Conservation (phyloP, 2,329 filamentous ascomycete genomes). For the Aspergillus sp. region DNA sequence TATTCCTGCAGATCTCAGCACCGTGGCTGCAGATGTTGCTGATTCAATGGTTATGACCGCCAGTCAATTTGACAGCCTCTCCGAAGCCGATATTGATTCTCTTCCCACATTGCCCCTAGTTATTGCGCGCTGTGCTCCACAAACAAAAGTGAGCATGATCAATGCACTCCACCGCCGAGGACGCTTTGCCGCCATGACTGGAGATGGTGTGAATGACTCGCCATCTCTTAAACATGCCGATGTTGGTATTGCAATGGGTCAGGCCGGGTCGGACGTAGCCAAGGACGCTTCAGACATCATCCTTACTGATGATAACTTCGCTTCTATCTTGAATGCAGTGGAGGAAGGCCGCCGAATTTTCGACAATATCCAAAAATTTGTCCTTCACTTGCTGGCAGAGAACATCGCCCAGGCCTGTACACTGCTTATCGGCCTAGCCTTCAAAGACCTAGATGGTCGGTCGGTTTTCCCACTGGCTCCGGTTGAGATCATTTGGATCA, state of each 20-base stretch:
- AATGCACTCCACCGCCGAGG: constrained; percentile 53
- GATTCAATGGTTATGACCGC: constrained; percentile 67
- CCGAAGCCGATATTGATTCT: constrained; percentile 63
- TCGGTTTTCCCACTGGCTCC: constrained; percentile 83
- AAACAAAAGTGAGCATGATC: constrained; percentile 79
- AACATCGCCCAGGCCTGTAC: constrained; percentile 81
- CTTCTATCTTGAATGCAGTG: constrained; percentile 75
- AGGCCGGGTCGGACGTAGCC: constrained; percentile 73
- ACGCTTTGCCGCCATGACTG: constrained; percentile 78
- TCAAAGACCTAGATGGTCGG: constrained; percentile 63
- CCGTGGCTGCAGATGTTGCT: constrained; percentile 56
- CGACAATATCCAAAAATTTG: constrained; percentile 84
- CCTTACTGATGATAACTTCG: constrained; percentile 79
- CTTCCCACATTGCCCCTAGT: constrained; percentile 51
- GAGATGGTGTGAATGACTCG: constrained; percentile 82
- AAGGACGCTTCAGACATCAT: constrained; percentile 62
- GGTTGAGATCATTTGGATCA: constrained; percentile 87
- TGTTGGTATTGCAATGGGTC: constrained; percentile 82
- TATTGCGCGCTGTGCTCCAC: constrained; percentile 53
- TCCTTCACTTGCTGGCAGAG: constrained; percentile 69
- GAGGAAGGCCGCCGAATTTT: constrained; percentile 80
- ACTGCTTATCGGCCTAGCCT: constrained; percentile 71
- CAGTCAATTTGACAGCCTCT: constrained; percentile 69
- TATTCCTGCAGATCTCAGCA: constrained; percentile 56
- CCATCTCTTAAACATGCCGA: constrained; percentile 75